Evolutionary conservation across 225 moss, liverwort and hornwort genomes (phyloP).

Genomic region (Thuidium tamariscinum): DNA sequence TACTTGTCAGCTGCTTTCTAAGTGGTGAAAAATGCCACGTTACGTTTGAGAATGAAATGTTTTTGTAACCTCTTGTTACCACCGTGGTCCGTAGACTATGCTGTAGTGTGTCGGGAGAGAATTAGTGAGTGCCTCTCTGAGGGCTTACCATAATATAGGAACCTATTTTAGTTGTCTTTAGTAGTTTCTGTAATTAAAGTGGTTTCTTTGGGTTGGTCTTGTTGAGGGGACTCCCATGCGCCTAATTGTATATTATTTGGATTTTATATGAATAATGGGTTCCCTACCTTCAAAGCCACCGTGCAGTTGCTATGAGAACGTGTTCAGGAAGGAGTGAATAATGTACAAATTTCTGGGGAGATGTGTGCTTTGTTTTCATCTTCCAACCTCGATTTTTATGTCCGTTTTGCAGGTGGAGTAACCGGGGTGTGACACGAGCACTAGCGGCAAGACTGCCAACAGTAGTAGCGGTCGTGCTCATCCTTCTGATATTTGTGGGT

Average conservation of each 20-base stretch:
- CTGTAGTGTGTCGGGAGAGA: not conserved
- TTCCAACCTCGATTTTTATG: not conserved
- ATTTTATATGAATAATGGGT: not conserved
- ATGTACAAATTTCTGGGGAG: not conserved
- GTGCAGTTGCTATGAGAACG: not conserved
- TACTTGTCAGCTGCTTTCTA: not conserved
- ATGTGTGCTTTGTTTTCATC: not conserved
- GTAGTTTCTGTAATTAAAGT: not conserved
- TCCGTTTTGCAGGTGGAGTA: conserved; percentile 32
- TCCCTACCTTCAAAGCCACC: not conserved
- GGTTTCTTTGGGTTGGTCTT: not conserved
- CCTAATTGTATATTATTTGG: not conserved
- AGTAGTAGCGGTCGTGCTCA: conserved; percentile 60
- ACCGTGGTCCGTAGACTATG: not conserved
- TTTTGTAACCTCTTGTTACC: not conserved
- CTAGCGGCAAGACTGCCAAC: conserved; percentile 48
- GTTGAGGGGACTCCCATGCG: not conserved
- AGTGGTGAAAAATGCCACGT: not conserved
- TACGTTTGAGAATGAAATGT: not conserved
- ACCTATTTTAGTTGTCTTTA: not conserved
- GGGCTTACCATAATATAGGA: not conserved
- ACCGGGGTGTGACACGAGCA: conserved; percentile 52
- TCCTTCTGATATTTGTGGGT: conserved; percentile 55
- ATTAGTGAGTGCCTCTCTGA: not conserved
- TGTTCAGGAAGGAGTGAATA: not conserved